Evolutionary conservation across 768 basidiomycete species (phyloP).

Genomic region (Amanita rubescens): DNA sequence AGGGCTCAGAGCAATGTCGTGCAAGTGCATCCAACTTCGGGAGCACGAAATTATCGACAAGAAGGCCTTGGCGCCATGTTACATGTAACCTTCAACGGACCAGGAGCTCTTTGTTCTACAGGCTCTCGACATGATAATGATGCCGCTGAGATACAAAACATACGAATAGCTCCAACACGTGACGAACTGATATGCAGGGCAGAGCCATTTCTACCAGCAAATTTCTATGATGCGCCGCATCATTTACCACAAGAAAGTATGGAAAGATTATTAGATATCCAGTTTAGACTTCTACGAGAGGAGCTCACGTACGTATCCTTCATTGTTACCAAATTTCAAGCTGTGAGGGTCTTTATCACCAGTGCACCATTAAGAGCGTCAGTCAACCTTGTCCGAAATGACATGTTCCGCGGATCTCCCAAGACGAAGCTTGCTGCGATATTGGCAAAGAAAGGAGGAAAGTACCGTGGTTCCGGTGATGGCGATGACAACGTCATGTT

Average conservation of each 20-base stretch:
- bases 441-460: slow-evolving; percentile 48
- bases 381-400: slow-evolving; percentile 40
- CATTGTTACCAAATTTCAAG: not conserved
- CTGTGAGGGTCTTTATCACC: not conserved
- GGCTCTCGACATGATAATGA: slow-evolving; percentile 71
- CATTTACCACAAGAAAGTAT: slow-evolving; percentile 50
- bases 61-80: slow-evolving; percentile 34
- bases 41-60: not conserved
- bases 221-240: slow-evolving; percentile 54
- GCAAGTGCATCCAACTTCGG: not conserved
- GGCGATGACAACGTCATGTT: slow-evolving; percentile 47
- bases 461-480: slow-evolving; percentile 39
- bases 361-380: slow-evolving; percentile 50
- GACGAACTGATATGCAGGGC: slow-evolving; percentile 46
- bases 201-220: slow-evolving; percentile 56
- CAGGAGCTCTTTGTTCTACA: slow-evolving; percentile 38
- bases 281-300: slow-evolving; percentile 69
- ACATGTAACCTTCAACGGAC: slow-evolving; percentile 41
- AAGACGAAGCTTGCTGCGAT: slow-evolving; percentile 38
- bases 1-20: slow-evolving; percentile 13
- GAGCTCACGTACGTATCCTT: slow-evolving; percentile 48
- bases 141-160: slow-evolving; percentile 41
- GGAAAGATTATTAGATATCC: slow-evolving; percentile 61
- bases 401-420: slow-evolving; percentile 23
- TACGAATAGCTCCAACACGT: slow-evolving; percentile 66